These are phyloP conservation scores for Delitschia confertaspora DNA, from an alignment of 495 filamentous ascomycete genomes.

Conservation along the genomic window DNA sequence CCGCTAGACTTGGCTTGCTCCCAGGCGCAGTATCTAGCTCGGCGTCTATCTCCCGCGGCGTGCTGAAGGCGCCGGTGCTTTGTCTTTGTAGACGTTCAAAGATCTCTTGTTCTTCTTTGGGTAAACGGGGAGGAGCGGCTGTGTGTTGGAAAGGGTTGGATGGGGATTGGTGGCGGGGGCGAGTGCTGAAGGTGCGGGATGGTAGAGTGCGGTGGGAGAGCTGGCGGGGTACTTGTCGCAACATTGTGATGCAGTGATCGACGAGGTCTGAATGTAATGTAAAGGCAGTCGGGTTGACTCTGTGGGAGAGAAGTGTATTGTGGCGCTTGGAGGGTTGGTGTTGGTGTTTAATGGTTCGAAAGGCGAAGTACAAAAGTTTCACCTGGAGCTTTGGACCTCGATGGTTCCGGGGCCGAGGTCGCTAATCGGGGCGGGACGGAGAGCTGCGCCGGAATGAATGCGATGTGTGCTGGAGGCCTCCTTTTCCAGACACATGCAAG, in stretches of 20 bases:
- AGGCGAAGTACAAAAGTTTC: no score
- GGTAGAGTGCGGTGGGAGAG: conserved; percentile 14
- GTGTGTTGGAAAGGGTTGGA: conserved; percentile 33
- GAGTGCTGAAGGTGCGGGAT: conserved; percentile 27
- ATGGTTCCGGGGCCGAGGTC: no score
- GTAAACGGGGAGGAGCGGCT: conserved; percentile 75
- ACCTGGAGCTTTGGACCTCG: no score
- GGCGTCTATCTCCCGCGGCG: conserved; percentile 40
- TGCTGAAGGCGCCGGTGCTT: conserved; percentile 67
- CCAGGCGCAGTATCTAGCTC: no score
- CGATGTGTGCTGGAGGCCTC: no score
- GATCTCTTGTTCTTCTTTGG: conserved; percentile 81
- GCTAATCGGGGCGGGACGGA: no score
- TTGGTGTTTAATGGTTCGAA: no score
- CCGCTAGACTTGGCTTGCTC: no score
- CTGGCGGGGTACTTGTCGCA: conserved; percentile 17
- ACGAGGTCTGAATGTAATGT: neutral
- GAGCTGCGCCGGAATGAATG: no score
- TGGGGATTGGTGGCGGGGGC: conserved; percentile 10
- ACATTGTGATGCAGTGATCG: neutral
- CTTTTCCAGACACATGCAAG: no score
- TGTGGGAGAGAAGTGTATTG: neutral
- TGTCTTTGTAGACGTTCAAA: conserved; percentile 76
- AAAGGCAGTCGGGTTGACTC: neutral
- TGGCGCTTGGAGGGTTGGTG: neutral